phyloP scores from a whole-genome alignment of 2,329 filamentous ascomycete species.

The Paraconiothyrium sp. region DNA sequence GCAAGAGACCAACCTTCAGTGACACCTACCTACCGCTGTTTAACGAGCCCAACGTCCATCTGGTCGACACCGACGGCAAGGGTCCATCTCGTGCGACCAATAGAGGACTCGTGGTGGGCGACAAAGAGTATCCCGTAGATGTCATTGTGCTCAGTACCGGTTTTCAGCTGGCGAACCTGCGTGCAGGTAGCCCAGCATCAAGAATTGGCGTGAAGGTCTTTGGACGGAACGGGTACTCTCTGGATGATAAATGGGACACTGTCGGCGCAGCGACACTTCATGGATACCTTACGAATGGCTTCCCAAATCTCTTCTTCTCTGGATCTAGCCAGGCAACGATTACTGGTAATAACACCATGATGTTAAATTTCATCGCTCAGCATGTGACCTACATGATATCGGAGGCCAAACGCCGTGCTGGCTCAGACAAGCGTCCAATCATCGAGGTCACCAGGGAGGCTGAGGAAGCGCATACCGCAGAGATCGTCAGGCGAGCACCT shows the following conservation, averaged over 20 bases:
- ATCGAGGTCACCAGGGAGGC: slow-evolving; percentile 9
- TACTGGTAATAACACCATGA: slow-evolving; percentile 7
- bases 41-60: slow-evolving; percentile 66
- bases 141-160: slow-evolving; percentile 57
- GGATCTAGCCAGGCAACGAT: slow-evolving; percentile 5
- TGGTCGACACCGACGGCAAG: slow-evolving; percentile 67
- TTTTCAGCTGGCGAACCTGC: slow-evolving; percentile 33
- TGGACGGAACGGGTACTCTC: slow-evolving; percentile 3
- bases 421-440: background rate
- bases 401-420: slow-evolving; percentile 6
- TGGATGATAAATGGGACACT: slow-evolving; percentile 12
- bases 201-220: background rate
- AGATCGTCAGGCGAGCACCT: slow-evolving; percentile 14
- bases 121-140: slow-evolving; percentile 58
- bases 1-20: slow-evolving; percentile 70
- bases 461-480: slow-evolving; percentile 7
- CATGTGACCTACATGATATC: slow-evolving; percentile 15
- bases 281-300: slow-evolving; percentile 6
- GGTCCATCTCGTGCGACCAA: slow-evolving; percentile 59
- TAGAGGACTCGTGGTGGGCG: slow-evolving; percentile 57
- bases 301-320: slow-evolving; percentile 16
- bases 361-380: slow-evolving; percentile 8
- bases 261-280: slow-evolving; percentile 11
- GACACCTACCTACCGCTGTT: slow-evolving; percentile 67
- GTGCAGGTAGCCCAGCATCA: slow-evolving; percentile 3